Evolutionary conservation across 2,329 filamentous ascomycete genomes (phyloP).

Genomic region (Epichloe scottii): DNA sequence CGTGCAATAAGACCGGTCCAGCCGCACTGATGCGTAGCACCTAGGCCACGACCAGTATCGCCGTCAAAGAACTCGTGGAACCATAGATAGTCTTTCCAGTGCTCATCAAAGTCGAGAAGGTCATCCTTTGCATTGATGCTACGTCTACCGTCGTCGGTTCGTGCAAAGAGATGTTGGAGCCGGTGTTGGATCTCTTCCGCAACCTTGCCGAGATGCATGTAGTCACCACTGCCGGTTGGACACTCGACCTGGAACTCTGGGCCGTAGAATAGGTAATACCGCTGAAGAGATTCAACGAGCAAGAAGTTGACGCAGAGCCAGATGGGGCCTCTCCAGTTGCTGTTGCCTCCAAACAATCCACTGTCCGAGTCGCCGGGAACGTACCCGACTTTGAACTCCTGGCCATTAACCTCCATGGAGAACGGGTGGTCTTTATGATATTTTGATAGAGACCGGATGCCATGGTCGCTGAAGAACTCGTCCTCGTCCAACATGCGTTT

Average conservation of each 20-base stretch:
- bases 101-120: conserved; percentile 74
- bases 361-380: conserved; percentile 94
- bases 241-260: conserved; percentile 82
- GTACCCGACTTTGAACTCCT: conserved; percentile 78
- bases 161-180: conserved; percentile 79
- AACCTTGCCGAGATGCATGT: conserved; percentile 91
- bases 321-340: conserved; percentile 92
- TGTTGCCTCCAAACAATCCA: conserved; percentile 90
- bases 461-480: conserved; percentile 83
- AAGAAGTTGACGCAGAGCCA: conserved; percentile 96
- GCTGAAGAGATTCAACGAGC: conserved; percentile 82
- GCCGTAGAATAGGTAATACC: conserved; percentile 95
- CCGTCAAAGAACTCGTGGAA: conserved; percentile 98
- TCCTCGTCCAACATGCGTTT: conserved; percentile 87
- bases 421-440: conserved; percentile 82
- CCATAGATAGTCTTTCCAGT: conserved; percentile 80
- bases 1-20: conserved; percentile 95
- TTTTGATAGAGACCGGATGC: conserved; percentile 85
- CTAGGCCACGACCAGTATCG: conserved; percentile 76
- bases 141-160: conserved; percentile 71
- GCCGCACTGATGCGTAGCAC: conserved; percentile 87
- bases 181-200: conserved; percentile 92
- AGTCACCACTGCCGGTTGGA: conserved; percentile 82
- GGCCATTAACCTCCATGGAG: conserved; percentile 91
- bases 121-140: conserved; percentile 81